Conservation (phyloP, 176 grass and related monocot genomes). For the Pharus latifolius region DNA sequence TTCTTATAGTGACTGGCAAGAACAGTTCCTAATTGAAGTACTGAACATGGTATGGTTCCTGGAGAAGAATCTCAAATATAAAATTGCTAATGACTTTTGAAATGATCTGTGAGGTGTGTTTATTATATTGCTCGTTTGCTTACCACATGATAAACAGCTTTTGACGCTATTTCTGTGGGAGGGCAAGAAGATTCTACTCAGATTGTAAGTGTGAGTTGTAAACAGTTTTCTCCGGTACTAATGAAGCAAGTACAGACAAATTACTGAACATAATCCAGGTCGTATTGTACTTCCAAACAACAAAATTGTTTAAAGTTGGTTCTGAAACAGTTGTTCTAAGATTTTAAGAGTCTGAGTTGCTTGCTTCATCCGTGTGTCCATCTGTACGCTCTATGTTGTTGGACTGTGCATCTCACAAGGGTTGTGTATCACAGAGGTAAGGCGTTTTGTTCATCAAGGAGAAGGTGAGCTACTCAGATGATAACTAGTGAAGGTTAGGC, state of each 20-base stretch:
- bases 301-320: slow-evolving; percentile 1
- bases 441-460: no score
- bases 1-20: no score
- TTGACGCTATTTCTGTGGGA: no score
- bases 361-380: no score
- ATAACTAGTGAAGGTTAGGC: no score
- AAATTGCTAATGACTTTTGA: neutral
- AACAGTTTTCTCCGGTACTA: neutral
- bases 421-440: no score
- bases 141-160: slow-evolving; percentile 1
- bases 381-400: no score
- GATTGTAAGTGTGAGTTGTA: neutral
- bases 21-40: neutral
- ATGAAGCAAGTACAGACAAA: neutral
- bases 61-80: slow-evolving; percentile 14
- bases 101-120: slow-evolving; percentile 7
- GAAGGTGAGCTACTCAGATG: no score
- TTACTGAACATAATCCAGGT: neutral
- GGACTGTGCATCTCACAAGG: no score
- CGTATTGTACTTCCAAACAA: neutral
- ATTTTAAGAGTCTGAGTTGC: no score
- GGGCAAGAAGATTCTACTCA: neutral
- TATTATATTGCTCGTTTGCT: neutral
- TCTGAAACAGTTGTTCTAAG: no score
- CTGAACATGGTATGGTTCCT: slow-evolving; percentile 9